Evolutionary conservation across 805 yeast species (phyloP).

Genomic region (Kazachstania kunashirensis): DNA sequence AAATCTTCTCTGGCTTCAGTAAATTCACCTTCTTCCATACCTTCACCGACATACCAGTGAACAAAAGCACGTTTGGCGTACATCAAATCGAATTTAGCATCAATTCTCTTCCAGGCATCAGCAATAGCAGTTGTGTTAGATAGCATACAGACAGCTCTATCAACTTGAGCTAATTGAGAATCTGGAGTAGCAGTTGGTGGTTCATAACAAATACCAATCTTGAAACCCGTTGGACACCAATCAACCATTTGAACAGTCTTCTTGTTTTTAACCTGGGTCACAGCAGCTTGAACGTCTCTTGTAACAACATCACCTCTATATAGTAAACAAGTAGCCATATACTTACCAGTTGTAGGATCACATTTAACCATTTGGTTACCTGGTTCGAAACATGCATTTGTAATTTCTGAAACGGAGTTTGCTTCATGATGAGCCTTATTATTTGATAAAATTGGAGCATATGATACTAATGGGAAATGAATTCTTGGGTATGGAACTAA

Average conservation of each 20-base stretch:
- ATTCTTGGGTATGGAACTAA: slow-evolving; percentile 99
- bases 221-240: slow-evolving; percentile 99
- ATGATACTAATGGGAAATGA: slow-evolving; percentile 97
- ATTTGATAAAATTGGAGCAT: slow-evolving; percentile 91
- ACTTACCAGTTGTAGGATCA: slow-evolving; percentile 94
- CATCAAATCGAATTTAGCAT: slow-evolving; percentile 94
- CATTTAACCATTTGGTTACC: slow-evolving; percentile 99
- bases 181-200: slow-evolving; percentile 89
- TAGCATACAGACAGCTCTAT: slow-evolving; percentile 96
- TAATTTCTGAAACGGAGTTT: slow-evolving; percentile 88
- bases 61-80: slow-evolving; percentile 98
- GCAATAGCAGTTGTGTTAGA: slow-evolving; percentile 98
- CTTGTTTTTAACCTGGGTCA: slow-evolving; percentile 85
- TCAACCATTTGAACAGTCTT: slow-evolving; percentile 96
- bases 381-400: slow-evolving; percentile 97
- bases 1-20: slow-evolving; percentile 97
- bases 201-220: slow-evolving; percentile 97
- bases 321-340: slow-evolving; percentile 96
- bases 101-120: slow-evolving; percentile 98
- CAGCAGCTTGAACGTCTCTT: slow-evolving; percentile 95
- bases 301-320: slow-evolving; percentile 98
- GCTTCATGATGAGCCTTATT: slow-evolving; percentile 91
- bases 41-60: slow-evolving; percentile 99
- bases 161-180: slow-evolving; percentile 84
- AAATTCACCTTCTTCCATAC: slow-evolving; percentile 99